These are phyloP conservation scores for Leccinum variicolor DNA, from an alignment of 768 basidiomycete genomes.

Conservation along the genomic window DNA sequence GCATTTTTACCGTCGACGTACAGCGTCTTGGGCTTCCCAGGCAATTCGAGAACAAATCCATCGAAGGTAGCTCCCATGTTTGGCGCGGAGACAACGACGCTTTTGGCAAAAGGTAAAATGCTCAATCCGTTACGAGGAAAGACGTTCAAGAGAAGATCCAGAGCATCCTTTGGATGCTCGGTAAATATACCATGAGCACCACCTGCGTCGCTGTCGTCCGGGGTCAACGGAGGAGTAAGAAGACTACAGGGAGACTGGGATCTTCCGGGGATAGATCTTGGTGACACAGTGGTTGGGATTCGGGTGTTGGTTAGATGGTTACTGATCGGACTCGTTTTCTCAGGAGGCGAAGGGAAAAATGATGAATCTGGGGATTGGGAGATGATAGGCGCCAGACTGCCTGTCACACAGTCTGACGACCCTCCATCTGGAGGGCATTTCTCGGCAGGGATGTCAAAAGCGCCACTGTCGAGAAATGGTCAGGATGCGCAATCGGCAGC, in stretches of 20 bases:
- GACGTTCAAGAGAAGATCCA: conserved; percentile 74
- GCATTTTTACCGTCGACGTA: conserved; percentile 86
- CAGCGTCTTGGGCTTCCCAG: conserved; percentile 67
- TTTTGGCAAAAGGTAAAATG: conserved; percentile 69
- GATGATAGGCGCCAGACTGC: conserved; percentile 69
- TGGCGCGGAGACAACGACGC: conserved; percentile 69
- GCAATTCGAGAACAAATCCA: conserved; percentile 73
- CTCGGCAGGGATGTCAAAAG: conserved; percentile 85
- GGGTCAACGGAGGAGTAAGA: conserved; percentile 76
- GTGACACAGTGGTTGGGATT: conserved; percentile 30
- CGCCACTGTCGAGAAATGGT: conserved; percentile 61
- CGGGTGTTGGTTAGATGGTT: conserved; percentile 15
- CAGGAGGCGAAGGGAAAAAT: conserved; percentile 29
- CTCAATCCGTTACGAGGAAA: conserved; percentile 71
- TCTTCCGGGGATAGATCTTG: conserved; percentile 44
- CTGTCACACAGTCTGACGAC: conserved; percentile 96
- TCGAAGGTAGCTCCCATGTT: conserved; percentile 69
- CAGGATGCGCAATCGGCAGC: neutral
- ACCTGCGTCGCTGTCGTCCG: conserved; percentile 56
- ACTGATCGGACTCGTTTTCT: conserved; percentile 20
- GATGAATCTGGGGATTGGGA: conserved; percentile 41
- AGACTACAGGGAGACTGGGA: conserved; percentile 39
- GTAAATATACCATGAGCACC: conserved; percentile 39
- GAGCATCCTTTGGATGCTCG: conserved; percentile 56
- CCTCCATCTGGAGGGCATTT: conserved; percentile 97